Evolutionary conservation across 805 yeast genomes (phyloP).

Genomic region (Groenewaldozyma salmanticensis): DNA sequence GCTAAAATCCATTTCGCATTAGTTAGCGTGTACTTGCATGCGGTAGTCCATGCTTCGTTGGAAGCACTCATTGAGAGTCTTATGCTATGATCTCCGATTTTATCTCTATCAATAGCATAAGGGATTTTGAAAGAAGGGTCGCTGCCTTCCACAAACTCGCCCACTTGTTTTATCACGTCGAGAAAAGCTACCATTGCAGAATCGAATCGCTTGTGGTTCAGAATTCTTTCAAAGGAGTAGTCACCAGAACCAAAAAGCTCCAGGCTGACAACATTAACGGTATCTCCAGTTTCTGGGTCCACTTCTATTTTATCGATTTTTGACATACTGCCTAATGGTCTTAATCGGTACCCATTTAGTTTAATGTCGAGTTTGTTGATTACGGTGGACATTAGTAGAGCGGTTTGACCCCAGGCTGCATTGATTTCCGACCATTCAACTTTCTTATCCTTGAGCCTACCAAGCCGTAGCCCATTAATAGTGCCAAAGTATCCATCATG

Average conservation of each 20-base stretch:
- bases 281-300: slow-evolving; percentile 31
- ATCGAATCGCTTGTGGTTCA: slow-evolving; percentile 70
- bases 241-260: slow-evolving; percentile 63
- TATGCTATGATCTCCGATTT: slow-evolving; percentile 71
- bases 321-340: slow-evolving; percentile 81
- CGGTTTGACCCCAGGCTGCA: slow-evolving; percentile 82
- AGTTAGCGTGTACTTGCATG: slow-evolving; percentile 72
- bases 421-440: slow-evolving; percentile 89
- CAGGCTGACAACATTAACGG: slow-evolving; percentile 26
- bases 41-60: slow-evolving; percentile 80
- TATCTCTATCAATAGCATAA: slow-evolving; percentile 57
- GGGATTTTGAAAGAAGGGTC: slow-evolving; percentile 59
- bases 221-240: slow-evolving; percentile 57
- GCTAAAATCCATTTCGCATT: slow-evolving; percentile 79
- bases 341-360: slow-evolving; percentile 50
- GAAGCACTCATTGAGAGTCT: slow-evolving; percentile 51
- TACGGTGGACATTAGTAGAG: slow-evolving; percentile 58
- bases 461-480: slow-evolving; percentile 78
- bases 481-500: slow-evolving; percentile 80
- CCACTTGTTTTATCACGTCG: slow-evolving; percentile 48
- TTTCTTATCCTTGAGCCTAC: slow-evolving; percentile 45
- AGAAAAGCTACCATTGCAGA: slow-evolving; percentile 71
- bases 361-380: slow-evolving; percentile 45
- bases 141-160: slow-evolving; percentile 28
- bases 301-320: slow-evolving; percentile 49